Conservation (phyloP, 83 land plant genomes). For the Picea abies region DNA sequence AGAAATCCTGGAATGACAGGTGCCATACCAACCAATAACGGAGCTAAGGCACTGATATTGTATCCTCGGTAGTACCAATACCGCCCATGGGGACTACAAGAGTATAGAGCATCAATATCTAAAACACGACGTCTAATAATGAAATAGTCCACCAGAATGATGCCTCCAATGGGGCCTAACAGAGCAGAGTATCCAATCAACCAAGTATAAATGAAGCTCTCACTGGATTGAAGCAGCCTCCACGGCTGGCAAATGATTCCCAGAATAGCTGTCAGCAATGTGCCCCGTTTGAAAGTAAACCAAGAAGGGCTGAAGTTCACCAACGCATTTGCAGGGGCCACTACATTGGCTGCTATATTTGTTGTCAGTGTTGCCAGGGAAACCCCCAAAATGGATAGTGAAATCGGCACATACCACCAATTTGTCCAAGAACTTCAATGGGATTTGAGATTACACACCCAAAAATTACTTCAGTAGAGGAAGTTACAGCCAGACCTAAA, state of each 20-base stretch:
- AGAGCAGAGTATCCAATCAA: slow-evolving; percentile 87
- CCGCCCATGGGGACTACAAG: slow-evolving; percentile 30
- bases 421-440: slow-evolving; percentile 60
- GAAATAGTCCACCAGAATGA: slow-evolving; percentile 77
- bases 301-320: slow-evolving; percentile 62
- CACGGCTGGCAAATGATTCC: slow-evolving; percentile 85
- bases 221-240: slow-evolving; percentile 76
- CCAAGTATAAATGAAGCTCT: slow-evolving; percentile 90
- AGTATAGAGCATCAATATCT: slow-evolving; percentile 58
- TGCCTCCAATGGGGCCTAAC: slow-evolving; percentile 84
- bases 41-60: slow-evolving; percentile 65
- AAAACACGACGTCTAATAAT: slow-evolving; percentile 39
- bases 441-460: slow-evolving; percentile 80
- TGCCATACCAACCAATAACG: slow-evolving; percentile 63
- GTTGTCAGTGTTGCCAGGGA: slow-evolving; percentile 87
- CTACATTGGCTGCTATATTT: slow-evolving; percentile 92
- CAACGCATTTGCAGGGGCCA: slow-evolving; percentile 93
- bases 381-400: slow-evolving; percentile 75
- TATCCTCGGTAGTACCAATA: slow-evolving; percentile 74
- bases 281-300: slow-evolving; percentile 74
- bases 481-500: slow-evolving; percentile 86
- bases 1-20: slow-evolving; percentile 87
- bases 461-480: slow-evolving; percentile 75
- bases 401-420: slow-evolving; percentile 47
- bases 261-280: slow-evolving; percentile 67